These are phyloP conservation scores for Bondarzewia mesenterica DNA, from an alignment of 1,284 basidiomycete species.

Conservation along the genomic window DNA sequence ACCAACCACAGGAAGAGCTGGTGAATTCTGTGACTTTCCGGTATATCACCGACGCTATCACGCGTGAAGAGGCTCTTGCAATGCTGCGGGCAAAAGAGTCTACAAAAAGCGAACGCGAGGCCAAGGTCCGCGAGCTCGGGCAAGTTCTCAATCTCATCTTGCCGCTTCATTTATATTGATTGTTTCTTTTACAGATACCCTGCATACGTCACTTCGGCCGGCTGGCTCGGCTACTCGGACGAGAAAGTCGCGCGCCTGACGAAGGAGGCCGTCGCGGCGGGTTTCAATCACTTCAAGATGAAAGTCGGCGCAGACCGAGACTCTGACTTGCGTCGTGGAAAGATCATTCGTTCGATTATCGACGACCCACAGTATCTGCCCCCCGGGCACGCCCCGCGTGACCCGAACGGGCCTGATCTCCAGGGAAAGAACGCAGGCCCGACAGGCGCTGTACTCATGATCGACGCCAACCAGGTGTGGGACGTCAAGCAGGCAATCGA, in stretches of 20 bases:
- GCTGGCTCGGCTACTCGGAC: slow-evolving; percentile 90
- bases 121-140: slow-evolving; percentile 59
- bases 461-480: slow-evolving; percentile 97
- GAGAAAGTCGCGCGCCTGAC: slow-evolving; percentile 87
- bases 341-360: slow-evolving; percentile 87
- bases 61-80: slow-evolving; percentile 80
- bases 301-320: slow-evolving; percentile 85
- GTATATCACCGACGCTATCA: slow-evolving; percentile 92
- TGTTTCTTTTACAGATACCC: slow-evolving; percentile 58
- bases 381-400: slow-evolving; percentile 41
- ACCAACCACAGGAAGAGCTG: slow-evolving; percentile 67
- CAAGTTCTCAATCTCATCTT: no score
- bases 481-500: slow-evolving; percentile 90
- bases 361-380: slow-evolving; percentile 80
- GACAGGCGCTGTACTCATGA: slow-evolving; percentile 91
- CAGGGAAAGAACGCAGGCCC: slow-evolving; percentile 91
- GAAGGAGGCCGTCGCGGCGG: slow-evolving; percentile 74
- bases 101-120: slow-evolving; percentile 74
- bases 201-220: slow-evolving; percentile 91
- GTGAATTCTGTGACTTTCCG: slow-evolving; percentile 81
- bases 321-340: slow-evolving; percentile 81
- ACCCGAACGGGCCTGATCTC: slow-evolving; percentile 58
- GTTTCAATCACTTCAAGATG: slow-evolving; percentile 97
- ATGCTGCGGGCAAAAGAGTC: slow-evolving; percentile 75
- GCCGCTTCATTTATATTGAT: neutral